Evolutionary conservation across 495 filamentous ascomycete species (phyloP), one percentile per base, ranked within the genome.

Genomic region (Evernia prunastri): DNA sequence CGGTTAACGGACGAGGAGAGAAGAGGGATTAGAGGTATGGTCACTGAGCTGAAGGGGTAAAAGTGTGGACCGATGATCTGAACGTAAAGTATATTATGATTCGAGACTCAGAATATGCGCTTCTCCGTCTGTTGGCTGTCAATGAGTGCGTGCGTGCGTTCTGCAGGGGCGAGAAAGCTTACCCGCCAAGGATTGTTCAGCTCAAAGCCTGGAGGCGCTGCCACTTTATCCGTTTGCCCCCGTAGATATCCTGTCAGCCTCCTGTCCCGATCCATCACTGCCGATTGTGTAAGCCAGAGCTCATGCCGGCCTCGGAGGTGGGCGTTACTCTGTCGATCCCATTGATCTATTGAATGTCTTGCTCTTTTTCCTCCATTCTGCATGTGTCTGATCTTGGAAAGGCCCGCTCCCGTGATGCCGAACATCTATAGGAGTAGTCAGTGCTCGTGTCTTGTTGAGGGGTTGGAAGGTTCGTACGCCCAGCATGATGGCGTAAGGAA

Each of bases 261-360:
- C 68, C 87, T 79, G 73, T 99, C 94, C 71, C 94, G 85, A 63
- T 97, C 88, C 92, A 97, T 96, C 95, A 99, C 94, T 97, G 60
- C 40, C 42, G 49, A 36, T 42, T 17, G 25, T 33, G 67, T 83
- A 62, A 83, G 72, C 67, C 70, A 74, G 59, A 67, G 65, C 51
- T 18, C 27, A 45, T 31, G 23, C 29, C 13, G 66, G 11, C 65
- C 0, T 47, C 2, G 17, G 51, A 37, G 20, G 31, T 45, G 35
- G 49, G 58, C 60, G 10, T n/a, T 58, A 80, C 89, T 78, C 79
- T 96, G 92, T 77, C 83, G 87, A 71, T 99, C 94, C 94, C 94
- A 99, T 74, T 86, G 83, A 80, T 97, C 95, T 64, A 90, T 68
- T 59, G 88, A 91, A 78, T 90, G 88, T 70, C 94, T 84, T 49